Evolutionary conservation across 139 green algal species (phyloP), one percentile per base, ranked within the genome.

Genomic region (Asterochloris erici): DNA sequence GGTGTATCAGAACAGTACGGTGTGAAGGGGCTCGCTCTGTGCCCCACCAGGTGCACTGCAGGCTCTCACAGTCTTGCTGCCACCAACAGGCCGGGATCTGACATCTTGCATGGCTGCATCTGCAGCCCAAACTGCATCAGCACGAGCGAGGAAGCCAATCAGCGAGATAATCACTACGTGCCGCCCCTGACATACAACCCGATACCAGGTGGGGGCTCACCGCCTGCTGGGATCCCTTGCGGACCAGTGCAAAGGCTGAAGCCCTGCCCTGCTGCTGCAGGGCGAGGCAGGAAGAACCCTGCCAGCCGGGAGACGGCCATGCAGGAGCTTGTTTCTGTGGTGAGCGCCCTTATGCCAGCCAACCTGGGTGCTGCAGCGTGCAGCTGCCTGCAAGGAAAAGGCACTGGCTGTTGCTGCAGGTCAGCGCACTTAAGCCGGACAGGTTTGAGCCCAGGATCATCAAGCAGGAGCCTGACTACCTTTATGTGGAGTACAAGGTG

Each of bases 91-190:
- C 73, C 28, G 81, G 83, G 12, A 6, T 92, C 19, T 78, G 90
- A 70, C 89, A 95, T 60, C 96, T 97, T 62, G n/a, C 91, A 92
- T 60, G 86, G 86, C 75, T 99, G 96, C 89, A 95, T 96, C 11
- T 68, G 87, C 54, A 93, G 90, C 19, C 93, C 93, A 28, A 98
- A 98, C 90, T 99, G 96, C 91, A 94, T 99, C 26, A 91, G 88
- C 60, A 99, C 96, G 6, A 89, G 90, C 4, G 96, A 97, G 86
- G 94, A 96, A 84, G 84, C 84, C 27, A 98, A 98, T 84, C 94
- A 98, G 83, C 83, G 82, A 10, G 78, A 78, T 24, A 81, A 64
- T 23, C 95, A 98, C 84, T 98, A 95, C 85, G 89, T 95, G 12
- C 94, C 95, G 0, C 83, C 90, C 84, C 93, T 91, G 87, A 95